Percentiles rank a stretch among this genome's conserved stretches.
Conservation (phyloP, 2,329 filamentous ascomycete species). For the Elsinoe fawcettii region DNA sequence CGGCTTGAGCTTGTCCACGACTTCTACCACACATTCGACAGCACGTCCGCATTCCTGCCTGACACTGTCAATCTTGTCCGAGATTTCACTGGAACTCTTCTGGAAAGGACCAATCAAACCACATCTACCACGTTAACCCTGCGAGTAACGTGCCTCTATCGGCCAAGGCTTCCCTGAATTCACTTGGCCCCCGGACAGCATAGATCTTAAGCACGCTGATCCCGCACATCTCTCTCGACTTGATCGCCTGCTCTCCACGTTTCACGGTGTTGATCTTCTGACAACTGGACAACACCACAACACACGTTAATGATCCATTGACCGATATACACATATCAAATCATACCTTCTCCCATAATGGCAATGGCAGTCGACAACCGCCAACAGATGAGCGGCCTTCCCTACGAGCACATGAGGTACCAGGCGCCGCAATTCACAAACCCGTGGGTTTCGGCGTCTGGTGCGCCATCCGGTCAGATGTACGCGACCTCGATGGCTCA, state of each 20-base stretch:
- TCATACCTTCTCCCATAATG: constrained; percentile 47
- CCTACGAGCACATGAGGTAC: constrained; percentile 75
- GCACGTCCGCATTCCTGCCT: constrained; percentile 10
- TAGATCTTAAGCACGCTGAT: constrained; percentile 40
- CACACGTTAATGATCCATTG: constrained; percentile 16
- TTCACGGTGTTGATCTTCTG: constrained; percentile 22
- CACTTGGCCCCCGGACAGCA: constrained; percentile 14
- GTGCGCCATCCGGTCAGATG: constrained; percentile 49
- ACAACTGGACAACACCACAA: constrained; percentile 18
- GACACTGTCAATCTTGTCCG: constrained; percentile 3
- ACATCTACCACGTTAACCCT: not conserved
- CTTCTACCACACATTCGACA: constrained; percentile 5
- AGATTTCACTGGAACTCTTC: not conserved
- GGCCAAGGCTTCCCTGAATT: constrained; percentile 10
- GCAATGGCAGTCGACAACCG: constrained; percentile 92
- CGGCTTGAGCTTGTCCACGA: constrained; percentile 12
- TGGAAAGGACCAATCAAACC: not conserved
- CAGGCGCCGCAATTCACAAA: constrained; percentile 74
- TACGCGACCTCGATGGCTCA: constrained; percentile 60
- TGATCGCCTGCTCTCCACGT: constrained; percentile 42
- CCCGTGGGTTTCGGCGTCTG: constrained; percentile 65
- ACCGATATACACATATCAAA: constrained; percentile 15
- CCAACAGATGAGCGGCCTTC: constrained; percentile 70
- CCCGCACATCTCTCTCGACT: constrained; percentile 37
- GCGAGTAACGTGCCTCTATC: constrained; percentile 12